phyloP scores from a whole-genome alignment of 495 filamentous ascomycete genomes.

The Friedmanniomyces endolithicus region DNA sequence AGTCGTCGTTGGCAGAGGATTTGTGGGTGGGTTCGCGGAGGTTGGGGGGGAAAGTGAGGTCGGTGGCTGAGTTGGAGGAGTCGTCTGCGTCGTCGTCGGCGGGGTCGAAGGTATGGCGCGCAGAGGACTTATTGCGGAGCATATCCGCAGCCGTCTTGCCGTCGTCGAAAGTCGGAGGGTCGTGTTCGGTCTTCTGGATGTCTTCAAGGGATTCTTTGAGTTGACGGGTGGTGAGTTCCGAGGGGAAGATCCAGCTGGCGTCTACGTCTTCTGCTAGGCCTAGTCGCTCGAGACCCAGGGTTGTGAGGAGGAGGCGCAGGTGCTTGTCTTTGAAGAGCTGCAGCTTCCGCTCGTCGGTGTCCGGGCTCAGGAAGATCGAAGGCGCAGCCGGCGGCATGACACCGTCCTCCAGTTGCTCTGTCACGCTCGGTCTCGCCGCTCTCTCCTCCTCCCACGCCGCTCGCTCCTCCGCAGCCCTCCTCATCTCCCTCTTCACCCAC shows the following conservation, averaged over 20 bases:
- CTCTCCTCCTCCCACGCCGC: conserved; percentile 64
- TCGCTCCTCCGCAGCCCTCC: conserved; percentile 56
- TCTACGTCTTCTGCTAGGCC: conserved; percentile 58
- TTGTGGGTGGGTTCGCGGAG: conserved; percentile 45
- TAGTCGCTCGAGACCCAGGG: conserved; percentile 58
- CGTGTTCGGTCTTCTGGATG: conserved; percentile 60
- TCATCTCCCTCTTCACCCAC: conserved; percentile 66
- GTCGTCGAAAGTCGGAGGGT: conserved; percentile 58
- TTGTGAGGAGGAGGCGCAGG: conserved; percentile 72
- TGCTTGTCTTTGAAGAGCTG: conserved; percentile 84
- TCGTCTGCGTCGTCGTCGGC: conserved; percentile 30
- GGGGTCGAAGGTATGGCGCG: conserved; percentile 42
- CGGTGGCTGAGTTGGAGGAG: conserved; percentile 35
- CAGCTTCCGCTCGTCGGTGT: conserved; percentile 52
- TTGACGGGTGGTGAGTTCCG: conserved; percentile 45
- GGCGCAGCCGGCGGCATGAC: conserved; percentile 23
- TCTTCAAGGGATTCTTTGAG: conserved; percentile 48
- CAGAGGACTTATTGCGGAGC: conserved; percentile 54
- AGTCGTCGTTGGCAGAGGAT: no score
- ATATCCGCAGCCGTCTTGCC: conserved; percentile 60
- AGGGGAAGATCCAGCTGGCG: conserved; percentile 68
- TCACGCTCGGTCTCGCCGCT: conserved; percentile 25
- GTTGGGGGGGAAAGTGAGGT: conserved; percentile 58
- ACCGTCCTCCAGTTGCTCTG: conserved; percentile 29
- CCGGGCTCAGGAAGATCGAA: conserved; percentile 46